Evolutionary conservation across 2,329 filamentous ascomycete species (phyloP), one percentile per base, ranked within the genome.

Genomic region (Clonostachys sp.): DNA sequence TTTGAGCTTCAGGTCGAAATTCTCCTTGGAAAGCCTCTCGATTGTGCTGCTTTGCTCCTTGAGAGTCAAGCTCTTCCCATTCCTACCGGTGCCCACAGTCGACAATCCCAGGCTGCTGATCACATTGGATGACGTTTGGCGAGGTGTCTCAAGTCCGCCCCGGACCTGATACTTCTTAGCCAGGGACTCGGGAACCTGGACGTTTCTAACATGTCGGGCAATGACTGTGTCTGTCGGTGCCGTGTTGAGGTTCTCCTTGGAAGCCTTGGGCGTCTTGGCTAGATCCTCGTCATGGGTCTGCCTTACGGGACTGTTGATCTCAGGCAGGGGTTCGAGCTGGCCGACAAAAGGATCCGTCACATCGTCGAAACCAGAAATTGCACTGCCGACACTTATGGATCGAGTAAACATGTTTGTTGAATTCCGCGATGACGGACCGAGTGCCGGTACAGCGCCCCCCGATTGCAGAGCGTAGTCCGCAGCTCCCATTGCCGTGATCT

Each of bases 41-140:
- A 99, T 96, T 13, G 92, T 97, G 67, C 87, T 95, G 62, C 92
- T 96, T 67, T 99, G 94, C 67, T 99, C 94, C 65, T 96, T 97
- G 39, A 99, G 73, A 0, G 94, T 97, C 67, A 99, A 73, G 56
- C 82, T 89, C 59, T 80, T 84, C 17, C 84, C 83, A 41, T 77
- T 75, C 41, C 81, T 75, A 1, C 75, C 75, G 24, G 77, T 75
- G 9, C 72, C 68, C 5, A 73, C 72, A 6, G 44, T n/a, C 4
- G 45, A 34, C 6, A 41, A 35, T 16, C 36, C 45, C 10, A 17
- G 38, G 3, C 14, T 39, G 14, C 14, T n/a, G 4, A 18, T 18
- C 14, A 18, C 12, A 6, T 30, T 30, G 5, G 48, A 49, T 2
- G 74, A 71, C 12, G 72, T 67, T 53, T 77, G 78, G 20, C 73